Percentiles rank a stretch among this genome's conserved stretches.
Evolutionary conservation across 768 basidiomycete genomes (phyloP).

Genomic region (Paxillus involutus): DNA sequence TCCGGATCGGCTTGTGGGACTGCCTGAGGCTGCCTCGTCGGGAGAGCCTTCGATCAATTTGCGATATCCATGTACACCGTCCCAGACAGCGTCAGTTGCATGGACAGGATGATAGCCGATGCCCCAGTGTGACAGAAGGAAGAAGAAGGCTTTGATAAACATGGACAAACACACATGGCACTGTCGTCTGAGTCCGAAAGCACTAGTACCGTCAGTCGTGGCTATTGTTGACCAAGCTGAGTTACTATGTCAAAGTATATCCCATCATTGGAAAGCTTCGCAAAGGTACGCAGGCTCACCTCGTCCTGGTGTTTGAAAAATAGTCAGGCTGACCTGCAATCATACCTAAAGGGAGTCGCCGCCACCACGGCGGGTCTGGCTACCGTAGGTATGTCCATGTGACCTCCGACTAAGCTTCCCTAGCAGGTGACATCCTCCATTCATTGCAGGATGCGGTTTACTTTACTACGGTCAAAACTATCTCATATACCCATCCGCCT

Average conservation of each 20-base stretch:
- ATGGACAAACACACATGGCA: not conserved
- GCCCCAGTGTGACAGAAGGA: too few species aligned
- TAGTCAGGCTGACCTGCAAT: not conserved
- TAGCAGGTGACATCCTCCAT: not conserved
- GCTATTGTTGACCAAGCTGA: not conserved
- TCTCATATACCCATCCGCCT: slow-evolving; percentile 88
- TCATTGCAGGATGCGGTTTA: slow-evolving; percentile 58
- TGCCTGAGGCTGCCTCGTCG: too few species aligned
- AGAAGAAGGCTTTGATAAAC: not conserved
- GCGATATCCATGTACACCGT: not conserved
- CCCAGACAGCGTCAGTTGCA: not conserved
- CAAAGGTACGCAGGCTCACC: slow-evolving; percentile 35
- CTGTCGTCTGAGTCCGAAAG: too few species aligned
- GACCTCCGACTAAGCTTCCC: not conserved
- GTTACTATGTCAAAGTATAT: slow-evolving; percentile 40
- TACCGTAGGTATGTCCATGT: slow-evolving; percentile 45
- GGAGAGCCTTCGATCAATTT: too few species aligned
- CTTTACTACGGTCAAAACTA: slow-evolving; percentile 86
- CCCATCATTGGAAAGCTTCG: slow-evolving; percentile 44
- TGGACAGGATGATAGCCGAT: too few species aligned
- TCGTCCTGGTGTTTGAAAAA: not conserved
- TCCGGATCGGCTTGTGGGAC: too few species aligned
- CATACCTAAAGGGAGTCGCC: slow-evolving; percentile 42
- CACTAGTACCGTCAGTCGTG: too few species aligned
- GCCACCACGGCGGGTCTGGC: slow-evolving; percentile 59